Evolutionary conservation across 2,329 filamentous ascomycete genomes (phyloP), one percentile per base, ranked within the genome.

Genomic region (Colletotrichum cereale): DNA sequence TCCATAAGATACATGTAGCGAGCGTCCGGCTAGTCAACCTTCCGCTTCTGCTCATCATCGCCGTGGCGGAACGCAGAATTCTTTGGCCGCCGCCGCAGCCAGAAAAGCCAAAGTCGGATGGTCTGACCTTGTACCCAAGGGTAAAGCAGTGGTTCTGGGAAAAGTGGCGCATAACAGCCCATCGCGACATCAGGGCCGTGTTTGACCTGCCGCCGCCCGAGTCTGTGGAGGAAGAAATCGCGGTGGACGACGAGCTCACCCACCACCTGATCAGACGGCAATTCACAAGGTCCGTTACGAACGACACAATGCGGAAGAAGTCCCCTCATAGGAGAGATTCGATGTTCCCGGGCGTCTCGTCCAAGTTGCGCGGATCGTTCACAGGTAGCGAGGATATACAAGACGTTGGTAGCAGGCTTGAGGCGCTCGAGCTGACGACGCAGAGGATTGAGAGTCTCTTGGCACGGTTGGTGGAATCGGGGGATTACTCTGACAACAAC

Each of bases 1-100:
- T 96, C 78, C 94, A 97, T 84, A 96, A 96, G 82, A 92, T 96
- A 77, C 95, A 97, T 78, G 93, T 97, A 68, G 89, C 90, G 69
- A 88, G 89, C 12, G 91, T 96, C 29, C 90, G 93, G 47, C 82
- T 90, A 11, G 86, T 95, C 76, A 96, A 96, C 79, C 85, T 93
- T 2, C 94, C 94, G 0, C 84, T 95, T 6, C 85, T 97, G 2
- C 85, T 96, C 5, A 76, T 92, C 71, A 92, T 97, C 72, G 89
- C 91, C 24, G 82, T 91, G 26, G 87, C 91, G 73, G 94, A 97
- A 80, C 89, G 94, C 62, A 87, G 88, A 7, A 84, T 89, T 12
- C 86, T 95, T 21, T 94, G 92, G 92, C 81, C 78, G 56, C 76
- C 65, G 4, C 47, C 69, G 26, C 65, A 61, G 53, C 53, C 73